A percentile compares a stretch with the other conserved stretches of the same genome.
Evolutionary conservation across 2,329 filamentous ascomycete species (phyloP).

Genomic region (Phialophora chinensis): DNA sequence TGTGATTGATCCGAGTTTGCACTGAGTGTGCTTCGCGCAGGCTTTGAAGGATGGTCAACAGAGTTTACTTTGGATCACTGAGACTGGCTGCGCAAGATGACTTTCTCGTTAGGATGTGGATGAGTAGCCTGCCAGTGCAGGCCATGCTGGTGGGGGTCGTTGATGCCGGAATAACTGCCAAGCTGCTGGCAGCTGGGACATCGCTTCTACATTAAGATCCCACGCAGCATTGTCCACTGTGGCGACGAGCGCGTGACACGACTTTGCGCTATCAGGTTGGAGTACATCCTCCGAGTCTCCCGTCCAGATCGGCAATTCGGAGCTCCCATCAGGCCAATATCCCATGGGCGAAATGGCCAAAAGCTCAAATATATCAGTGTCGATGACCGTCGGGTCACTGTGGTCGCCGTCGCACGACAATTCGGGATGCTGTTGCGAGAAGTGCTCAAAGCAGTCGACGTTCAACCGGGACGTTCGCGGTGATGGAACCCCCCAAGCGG

Average conservation of each 20-base stretch:
- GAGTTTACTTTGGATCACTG: too few relatives aligned
- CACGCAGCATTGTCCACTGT: background rate
- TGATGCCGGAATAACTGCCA: too few relatives aligned
- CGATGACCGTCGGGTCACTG: background rate
- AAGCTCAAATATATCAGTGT: constrained; percentile 32
- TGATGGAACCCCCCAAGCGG: background rate
- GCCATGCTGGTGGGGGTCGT: too few relatives aligned
- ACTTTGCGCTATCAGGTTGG: background rate
- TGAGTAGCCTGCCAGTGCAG: too few relatives aligned
- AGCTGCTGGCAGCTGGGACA: background rate
- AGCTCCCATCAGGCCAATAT: background rate
- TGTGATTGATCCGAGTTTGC: too few relatives aligned
- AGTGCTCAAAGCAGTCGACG: constrained; percentile 20
- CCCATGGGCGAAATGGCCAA: constrained; percentile 34
- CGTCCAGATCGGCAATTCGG: background rate
- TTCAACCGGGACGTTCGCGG: constrained; percentile 19
- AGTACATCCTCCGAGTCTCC: background rate
- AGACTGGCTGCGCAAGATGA: too few relatives aligned
- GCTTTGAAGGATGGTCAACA: too few relatives aligned
- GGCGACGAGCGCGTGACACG: background rate
- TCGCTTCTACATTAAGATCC: background rate
- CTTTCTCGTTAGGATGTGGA: too few relatives aligned
- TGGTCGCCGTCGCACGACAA: background rate
- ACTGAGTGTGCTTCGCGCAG: too few relatives aligned
- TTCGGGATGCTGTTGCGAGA: constrained; percentile 17